These are phyloP conservation scores for Erodium maritimum DNA, from an alignment of 345 rosid species.

Conservation along the genomic window DNA sequence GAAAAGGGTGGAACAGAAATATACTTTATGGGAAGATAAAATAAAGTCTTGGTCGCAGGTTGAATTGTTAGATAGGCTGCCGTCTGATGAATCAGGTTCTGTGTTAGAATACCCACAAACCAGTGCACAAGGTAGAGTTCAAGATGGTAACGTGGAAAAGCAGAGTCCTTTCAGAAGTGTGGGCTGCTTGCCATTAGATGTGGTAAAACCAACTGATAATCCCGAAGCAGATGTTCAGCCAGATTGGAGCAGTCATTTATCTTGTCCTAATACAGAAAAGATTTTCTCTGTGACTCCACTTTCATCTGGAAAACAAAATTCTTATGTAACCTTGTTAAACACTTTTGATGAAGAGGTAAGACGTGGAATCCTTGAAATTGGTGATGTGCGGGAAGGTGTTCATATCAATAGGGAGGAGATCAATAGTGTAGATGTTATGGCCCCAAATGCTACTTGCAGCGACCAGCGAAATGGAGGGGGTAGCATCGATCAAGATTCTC, in stretches of 20 bases:
- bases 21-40: slow-evolving; percentile 33
- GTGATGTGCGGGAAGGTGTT: slow-evolving; percentile 9
- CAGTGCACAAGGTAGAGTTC: neutral
- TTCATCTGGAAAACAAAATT: slow-evolving; percentile 12
- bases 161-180: slow-evolving; percentile 1
- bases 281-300: slow-evolving; percentile 14
- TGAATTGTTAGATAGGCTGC: slow-evolving; percentile 19
- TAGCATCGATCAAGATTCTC: slow-evolving; percentile 3
- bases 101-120: neutral
- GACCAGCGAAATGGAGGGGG: slow-evolving; percentile 7
- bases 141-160: slow-evolving; percentile 1
- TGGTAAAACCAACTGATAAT: slow-evolving; percentile 12
- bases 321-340: slow-evolving; percentile 6
- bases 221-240: neutral
- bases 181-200: slow-evolving; percentile 7
- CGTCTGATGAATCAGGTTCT: neutral
- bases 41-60: slow-evolving; percentile 35
- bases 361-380: slow-evolving; percentile 10
- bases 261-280: slow-evolving; percentile 12
- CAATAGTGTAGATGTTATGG: no score
- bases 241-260: neutral
- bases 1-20: slow-evolving; percentile 33
- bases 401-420: neutral
- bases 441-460: neutral
- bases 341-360: slow-evolving; percentile 18